Percentiles rank a stretch among this genome's conserved stretches.
phyloP scores from a whole-genome alignment of 257 asterid species.

The Salvia hispanica region DNA sequence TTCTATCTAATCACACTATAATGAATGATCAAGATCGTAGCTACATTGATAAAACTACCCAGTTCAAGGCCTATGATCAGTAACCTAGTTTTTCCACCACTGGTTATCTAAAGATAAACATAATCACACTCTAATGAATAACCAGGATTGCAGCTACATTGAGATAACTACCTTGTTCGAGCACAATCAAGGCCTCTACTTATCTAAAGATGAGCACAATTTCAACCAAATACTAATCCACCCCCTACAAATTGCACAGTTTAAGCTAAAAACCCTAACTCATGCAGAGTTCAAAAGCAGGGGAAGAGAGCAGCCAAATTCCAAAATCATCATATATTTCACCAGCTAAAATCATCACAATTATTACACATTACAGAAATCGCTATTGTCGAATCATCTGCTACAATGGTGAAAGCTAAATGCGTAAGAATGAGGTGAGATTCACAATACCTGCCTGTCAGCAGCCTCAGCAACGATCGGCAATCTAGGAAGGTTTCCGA shows the following conservation, averaged over 20 bases:
- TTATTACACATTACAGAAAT: background rate
- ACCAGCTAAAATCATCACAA: background rate
- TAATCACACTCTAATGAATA: too few relatives aligned
- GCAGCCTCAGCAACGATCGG: constrained; percentile 98
- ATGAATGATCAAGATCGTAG: too few relatives aligned
- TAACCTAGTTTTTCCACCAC: too few relatives aligned
- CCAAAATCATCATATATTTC: background rate
- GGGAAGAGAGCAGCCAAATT: background rate
- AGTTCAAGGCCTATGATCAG: too few relatives aligned
- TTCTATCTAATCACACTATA: too few relatives aligned
- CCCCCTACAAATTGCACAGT: background rate
- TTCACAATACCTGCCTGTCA: constrained; percentile 81
- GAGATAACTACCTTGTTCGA: too few relatives aligned
- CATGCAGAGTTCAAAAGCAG: background rate
- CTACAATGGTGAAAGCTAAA: constrained; percentile 8
- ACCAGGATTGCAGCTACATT: too few relatives aligned
- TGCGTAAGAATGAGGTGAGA: background rate
- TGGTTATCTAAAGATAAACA: too few relatives aligned
- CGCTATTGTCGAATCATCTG: background rate
- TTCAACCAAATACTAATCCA: too few relatives aligned
- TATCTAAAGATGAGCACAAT: too few relatives aligned
- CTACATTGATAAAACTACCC: too few relatives aligned
- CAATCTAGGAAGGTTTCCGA: constrained; percentile 86
- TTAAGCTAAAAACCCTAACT: background rate
- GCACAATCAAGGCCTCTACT: too few relatives aligned